Evolutionary conservation across 768 basidiomycete genomes (phyloP), one percentile per base, ranked within the genome.

Genomic region (Phaeolepiota aurea): DNA sequence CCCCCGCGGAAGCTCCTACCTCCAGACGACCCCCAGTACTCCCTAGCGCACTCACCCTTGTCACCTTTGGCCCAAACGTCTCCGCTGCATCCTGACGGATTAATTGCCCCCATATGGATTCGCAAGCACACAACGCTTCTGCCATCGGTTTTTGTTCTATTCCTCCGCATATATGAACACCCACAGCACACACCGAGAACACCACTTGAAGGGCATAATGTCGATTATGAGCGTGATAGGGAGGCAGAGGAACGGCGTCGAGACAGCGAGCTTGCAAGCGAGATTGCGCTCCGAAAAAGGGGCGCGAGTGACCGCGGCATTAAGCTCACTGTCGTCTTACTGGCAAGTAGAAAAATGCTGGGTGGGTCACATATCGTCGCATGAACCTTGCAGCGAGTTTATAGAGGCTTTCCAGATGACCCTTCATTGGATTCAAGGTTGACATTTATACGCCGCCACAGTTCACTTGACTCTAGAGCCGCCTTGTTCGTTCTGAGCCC

Each of bases 81-180:
- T 0, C 94, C 96, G 0, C 66, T 96, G 5, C 77, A 90, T 58
- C 96, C 96, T 0, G 96, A 99, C 55, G 96, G 96, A 0, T 64
- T 99, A 40, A 90, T 99, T 40, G 91, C 96, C 2, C 96, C 96
- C 1, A 90, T 98, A 56, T 99, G 96, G 96, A 80, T 98, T 22
- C 75, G 92, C 32, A 99, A 98, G 61, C 96, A 99, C 54, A 87
- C 87, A 0, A 79, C 87, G 1, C 79, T 96, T 21, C 63, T 97
- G 0, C 96, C 96, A 0, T 83, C 88, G 16, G 93, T 97, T 0
- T 94, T 97, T 58, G 87, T 98, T 5, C 69, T 96, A 45, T 96
- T 97, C 57, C 63, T 87, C 41, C 78, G 87, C 41, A 68, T 98
- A 45, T 91, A 70, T 53, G 93, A 97, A 56, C 64, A 64, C 15